A percentile compares a stretch with the other conserved stretches of the same genome.
phyloP scores from a whole-genome alignment of 257 asterid genomes.

The Solanum pinnatisectum region DNA sequence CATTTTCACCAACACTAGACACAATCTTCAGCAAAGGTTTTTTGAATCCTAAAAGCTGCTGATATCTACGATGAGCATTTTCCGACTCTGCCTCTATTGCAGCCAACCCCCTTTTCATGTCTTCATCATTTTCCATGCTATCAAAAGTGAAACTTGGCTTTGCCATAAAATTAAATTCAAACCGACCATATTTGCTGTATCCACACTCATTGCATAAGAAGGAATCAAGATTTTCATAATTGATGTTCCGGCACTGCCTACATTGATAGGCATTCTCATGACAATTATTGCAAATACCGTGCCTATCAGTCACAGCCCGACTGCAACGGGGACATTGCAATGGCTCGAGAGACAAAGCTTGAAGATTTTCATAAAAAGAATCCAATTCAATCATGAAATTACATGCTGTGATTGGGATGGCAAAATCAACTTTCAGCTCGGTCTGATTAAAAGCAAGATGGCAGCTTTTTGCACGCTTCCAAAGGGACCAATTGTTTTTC shows the following conservation, averaged over 20 bases:
- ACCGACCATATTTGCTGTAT: conserved; percentile 97
- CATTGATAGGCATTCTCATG: conserved; percentile 99
- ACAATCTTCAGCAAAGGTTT: conserved; percentile 95
- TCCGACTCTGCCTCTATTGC: conserved; percentile 98
- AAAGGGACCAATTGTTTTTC: conserved; percentile 92
- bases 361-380: conserved; percentile 95
- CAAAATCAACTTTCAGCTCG: conserved; percentile 93
- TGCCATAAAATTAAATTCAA: conserved; percentile 96
- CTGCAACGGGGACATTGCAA: conserved; percentile 98
- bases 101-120: conserved; percentile 91
- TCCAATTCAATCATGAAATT: conserved; percentile 98
- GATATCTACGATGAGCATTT: conserved; percentile 95
- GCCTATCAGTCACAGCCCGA: conserved; percentile 95
- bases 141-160: conserved; percentile 97
- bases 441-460: conserved; percentile 91
- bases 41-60: conserved; percentile 97
- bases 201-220: conserved; percentile 99
- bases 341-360: conserved; percentile 97
- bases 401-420: conserved; percentile 92
- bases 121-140: conserved; percentile 98
- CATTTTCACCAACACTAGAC: conserved; percentile 96
- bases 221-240: conserved; percentile 96
- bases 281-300: conserved; percentile 91
- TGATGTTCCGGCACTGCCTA: conserved; percentile 97
- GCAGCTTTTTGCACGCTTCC: conserved; percentile 98